Percentiles rank a stretch among this genome's conserved stretches.
Evolutionary conservation across 2,329 filamentous ascomycete species (phyloP).

Genomic region (Alternaria hordeiaustralica): DNA sequence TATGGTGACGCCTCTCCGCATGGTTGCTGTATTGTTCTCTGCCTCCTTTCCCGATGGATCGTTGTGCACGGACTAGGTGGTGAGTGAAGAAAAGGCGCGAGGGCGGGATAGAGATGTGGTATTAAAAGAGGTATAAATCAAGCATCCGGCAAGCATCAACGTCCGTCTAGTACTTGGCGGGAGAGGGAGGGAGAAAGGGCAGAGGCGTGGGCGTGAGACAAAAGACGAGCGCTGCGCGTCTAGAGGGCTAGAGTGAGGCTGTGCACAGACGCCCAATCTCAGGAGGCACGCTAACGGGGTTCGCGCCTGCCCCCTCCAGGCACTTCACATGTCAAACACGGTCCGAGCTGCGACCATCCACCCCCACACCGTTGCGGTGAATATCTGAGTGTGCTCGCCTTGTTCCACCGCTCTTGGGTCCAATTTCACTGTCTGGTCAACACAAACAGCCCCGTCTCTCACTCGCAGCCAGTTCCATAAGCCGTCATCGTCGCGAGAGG

Average conservation of each 20-base stretch:
- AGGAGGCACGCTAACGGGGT: not conserved
- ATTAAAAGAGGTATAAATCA: conserved; percentile 17
- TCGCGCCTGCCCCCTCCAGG: not conserved
- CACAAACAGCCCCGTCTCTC: conserved; percentile 7
- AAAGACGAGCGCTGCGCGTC: conserved; percentile 21
- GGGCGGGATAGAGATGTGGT: conserved; percentile 9
- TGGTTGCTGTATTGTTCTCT: conserved; percentile 45
- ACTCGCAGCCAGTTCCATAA: conserved; percentile 11
- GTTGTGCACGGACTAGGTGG: conserved; percentile 1
- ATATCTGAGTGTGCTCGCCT: not conserved
- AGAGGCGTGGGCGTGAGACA: conserved; percentile 9
- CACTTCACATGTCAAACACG: conserved; percentile 18
- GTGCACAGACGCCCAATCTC: conserved; percentile 29
- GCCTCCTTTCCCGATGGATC: conserved; percentile 31
- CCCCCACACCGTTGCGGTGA: not conserved
- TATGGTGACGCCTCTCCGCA: conserved; percentile 67
- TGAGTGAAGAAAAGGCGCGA: conserved; percentile 8
- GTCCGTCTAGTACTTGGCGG: conserved; percentile 19
- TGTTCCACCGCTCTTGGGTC: conserved; percentile 1
- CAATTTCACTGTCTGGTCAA: not conserved
- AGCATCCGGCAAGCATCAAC: conserved; percentile 18
- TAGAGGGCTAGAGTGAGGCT: conserved; percentile 15
- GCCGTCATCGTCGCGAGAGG: conserved; percentile 13
- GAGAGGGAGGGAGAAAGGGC: conserved; percentile 19
- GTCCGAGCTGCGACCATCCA: conserved; percentile 2